Evolutionary conservation across 805 yeast species (phyloP).

Genomic region (Candida broadrunensis): DNA sequence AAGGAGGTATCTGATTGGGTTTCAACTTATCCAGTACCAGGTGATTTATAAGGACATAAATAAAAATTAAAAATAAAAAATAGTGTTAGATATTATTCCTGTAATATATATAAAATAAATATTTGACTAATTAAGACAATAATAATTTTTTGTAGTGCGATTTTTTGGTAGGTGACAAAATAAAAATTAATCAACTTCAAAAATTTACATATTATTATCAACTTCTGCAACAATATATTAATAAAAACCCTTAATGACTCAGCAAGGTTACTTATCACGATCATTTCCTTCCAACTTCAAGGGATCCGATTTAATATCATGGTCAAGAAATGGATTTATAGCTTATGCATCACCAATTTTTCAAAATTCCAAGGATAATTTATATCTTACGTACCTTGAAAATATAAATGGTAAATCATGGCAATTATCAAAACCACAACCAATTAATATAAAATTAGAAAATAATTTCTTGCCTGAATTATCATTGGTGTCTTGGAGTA

Average conservation of each 20-base stretch:
- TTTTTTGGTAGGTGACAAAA: too few species aligned
- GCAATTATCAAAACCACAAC: conserved; percentile 65
- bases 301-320: conserved; percentile 41
- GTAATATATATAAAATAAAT: neutral
- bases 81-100: neutral
- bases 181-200: too few species aligned
- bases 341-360: conserved; percentile 56
- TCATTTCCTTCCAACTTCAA: neutral
- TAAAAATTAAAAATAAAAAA: too few species aligned
- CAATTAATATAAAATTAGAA: conserved; percentile 26
- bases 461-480: conserved; percentile 28
- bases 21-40: conserved; percentile 87
- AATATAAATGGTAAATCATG: conserved; percentile 74
- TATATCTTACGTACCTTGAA: conserved; percentile 66
- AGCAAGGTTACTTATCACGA: neutral
- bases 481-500: conserved; percentile 65
- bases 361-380: conserved; percentile 26
- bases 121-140: neutral
- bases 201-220: too few species aligned
- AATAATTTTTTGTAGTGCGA: too few species aligned
- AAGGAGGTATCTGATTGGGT: conserved; percentile 89
- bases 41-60: conserved; percentile 54
- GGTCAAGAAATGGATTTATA: conserved; percentile 84
- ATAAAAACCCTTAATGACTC: too few species aligned
- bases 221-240: too few species aligned